phyloP scores from a whole-genome alignment of 352 stramenopile species.

The Phytophthora citricola region DNA sequence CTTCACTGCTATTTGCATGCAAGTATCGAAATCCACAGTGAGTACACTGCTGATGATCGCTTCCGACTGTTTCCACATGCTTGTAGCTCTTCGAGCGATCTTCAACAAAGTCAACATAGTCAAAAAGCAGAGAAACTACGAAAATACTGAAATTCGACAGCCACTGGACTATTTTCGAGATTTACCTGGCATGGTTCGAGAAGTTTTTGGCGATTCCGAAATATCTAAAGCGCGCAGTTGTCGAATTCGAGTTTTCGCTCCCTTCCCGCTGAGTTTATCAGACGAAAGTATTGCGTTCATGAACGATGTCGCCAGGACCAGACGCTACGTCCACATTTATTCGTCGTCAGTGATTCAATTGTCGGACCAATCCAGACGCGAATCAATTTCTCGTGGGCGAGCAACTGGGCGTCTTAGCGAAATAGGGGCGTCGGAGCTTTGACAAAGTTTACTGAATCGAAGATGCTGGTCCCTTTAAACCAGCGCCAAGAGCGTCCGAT shows the following conservation, averaged over 20 bases:
- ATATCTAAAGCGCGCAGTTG: neutral
- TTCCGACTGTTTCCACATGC: constrained; percentile 14
- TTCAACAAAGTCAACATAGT: constrained; percentile 6
- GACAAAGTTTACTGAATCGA: no score
- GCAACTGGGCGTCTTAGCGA: no score
- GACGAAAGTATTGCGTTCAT: constrained; percentile 11
- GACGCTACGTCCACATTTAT: no score
- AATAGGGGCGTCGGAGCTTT: no score
- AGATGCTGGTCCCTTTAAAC: neutral
- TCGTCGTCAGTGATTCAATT: neutral
- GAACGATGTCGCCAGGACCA: neutral
- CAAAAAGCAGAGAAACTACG: neutral
- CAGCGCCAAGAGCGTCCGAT: neutral
- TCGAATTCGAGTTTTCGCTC: constrained; percentile 16
- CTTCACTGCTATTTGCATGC: constrained; percentile 38
- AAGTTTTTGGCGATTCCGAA: neutral
- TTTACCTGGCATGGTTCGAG: constrained; percentile 1
- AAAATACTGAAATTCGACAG: neutral
- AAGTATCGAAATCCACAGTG: constrained; percentile 12
- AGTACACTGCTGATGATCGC: constrained; percentile 19
- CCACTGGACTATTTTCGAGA: constrained; percentile 13
- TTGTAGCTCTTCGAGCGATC: constrained; percentile 17
- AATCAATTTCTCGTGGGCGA: no score
- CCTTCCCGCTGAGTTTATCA: constrained; percentile 12
- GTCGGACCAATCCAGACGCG: neutral